Evolutionary conservation across 257 asterid species (phyloP), one percentile per base, ranked within the genome.

Genomic region (Ballota nigra): DNA sequence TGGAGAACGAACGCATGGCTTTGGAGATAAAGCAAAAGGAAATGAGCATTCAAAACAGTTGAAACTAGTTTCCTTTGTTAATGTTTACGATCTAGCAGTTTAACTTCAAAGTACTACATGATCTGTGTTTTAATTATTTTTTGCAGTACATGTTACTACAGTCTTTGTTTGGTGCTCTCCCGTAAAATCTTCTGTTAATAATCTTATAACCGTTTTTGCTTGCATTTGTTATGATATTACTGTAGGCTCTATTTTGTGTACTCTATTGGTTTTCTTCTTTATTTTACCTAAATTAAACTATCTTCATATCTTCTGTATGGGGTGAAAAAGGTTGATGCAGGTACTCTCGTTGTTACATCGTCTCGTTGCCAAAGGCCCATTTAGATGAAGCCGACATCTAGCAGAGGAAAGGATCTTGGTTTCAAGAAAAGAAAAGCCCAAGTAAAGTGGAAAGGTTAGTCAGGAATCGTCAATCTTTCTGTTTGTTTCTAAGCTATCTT

Each of bases 1-100:
- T 83, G 12, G 88, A 83, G 71, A 86, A 86, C 3, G 82, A 83
- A 34, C 82, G 86, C 28, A 79, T 86, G 83, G 83, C 81, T 41
- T 68, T 83, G 77, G 90, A 83, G 61, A 70, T 86, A 7, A 81
- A 72, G 73, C 86, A 62, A 34, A 86, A 73, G 82, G 88, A 83
- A 73, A 45, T 83, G 73, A 79, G 77, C 12, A 38, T 79, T 5
- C 77, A 79, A 31, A 68, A 26, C 67, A 76, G 13, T 23, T 83
- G 34, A 68, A 24, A 9, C 20, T 34, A 6, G 45, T 45, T 43
- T 57, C 56, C 53, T 52, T 47, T 23, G 15, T n/a, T n/a, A n/a
- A n/a, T 26, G 16, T 33, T 29, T 45, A 20, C 23, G 18, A 29
- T 74, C 20, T 16, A 19, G 61, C 52, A 23, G 65, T 40, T 58